Base-by-base conservation (phyloP, 2,329 filamentous ascomycete species). In the Cladosporium sp. region DNA sequence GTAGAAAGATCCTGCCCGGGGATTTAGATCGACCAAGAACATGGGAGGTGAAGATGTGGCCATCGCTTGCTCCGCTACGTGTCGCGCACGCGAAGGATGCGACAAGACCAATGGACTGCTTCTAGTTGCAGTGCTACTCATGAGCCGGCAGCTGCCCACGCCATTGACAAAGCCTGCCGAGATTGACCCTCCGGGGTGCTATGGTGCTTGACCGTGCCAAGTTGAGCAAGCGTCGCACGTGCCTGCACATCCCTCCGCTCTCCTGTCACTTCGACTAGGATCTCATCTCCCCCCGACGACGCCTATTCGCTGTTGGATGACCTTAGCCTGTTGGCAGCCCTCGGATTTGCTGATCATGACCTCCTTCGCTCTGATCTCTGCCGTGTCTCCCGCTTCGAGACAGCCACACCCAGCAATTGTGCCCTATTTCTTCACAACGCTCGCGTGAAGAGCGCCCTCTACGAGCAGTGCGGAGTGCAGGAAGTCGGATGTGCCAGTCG, bases 21-120 rank as follows among this genome's bases (percentile, higher is more conserved):
- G 21, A 38, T 32, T 36, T 18, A 36, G 34, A 34, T 24, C 32
- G 21, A 24, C 55, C 32, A 58, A 34, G 12, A 58, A 34, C n/a
- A 34, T 57, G 30, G 18, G n/a, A 34, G 54, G n/a, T 6, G 30
- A 26, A 58, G n/a, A 34, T 14, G 30, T 8, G 32, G 14, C 55
- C 30, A 12, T 28, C 11, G n/a, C 24, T 7, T 12, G 1, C 24
- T 18, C n/a, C 11, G 32, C 55, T 58, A 36, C 55, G 55, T 41
- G 55, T 58, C 32, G 34, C 7, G 7, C 55, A 34, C 55, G 34
- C 55, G 55, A 58, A 58, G 55, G 55, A 58, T 58, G 32, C 55
- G 32, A 41, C 55, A 28, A 58, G 34, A 21, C 32, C 11, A 58
- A 58, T 58, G 32, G 32, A 24, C n/a, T 58, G 32, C 34, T 24